Evolutionary conservation across 208 protist species (phyloP).

Genomic region (Novymonas esmeraldas): DNA sequence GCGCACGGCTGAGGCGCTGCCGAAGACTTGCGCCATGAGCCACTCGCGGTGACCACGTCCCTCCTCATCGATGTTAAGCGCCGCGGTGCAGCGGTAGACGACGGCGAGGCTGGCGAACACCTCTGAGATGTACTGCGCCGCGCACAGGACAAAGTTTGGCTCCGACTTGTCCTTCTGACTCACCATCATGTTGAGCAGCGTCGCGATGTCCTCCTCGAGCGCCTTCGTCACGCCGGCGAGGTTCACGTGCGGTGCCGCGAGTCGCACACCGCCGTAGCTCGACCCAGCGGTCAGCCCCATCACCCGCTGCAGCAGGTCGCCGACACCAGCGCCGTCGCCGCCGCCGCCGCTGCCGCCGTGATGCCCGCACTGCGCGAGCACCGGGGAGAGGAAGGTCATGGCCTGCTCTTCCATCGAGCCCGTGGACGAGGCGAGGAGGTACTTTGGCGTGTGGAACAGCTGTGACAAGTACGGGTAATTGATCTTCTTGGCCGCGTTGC

Average conservation of each 20-base stretch:
- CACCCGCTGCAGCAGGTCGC: slow-evolving; percentile 11
- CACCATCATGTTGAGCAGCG: slow-evolving; percentile 42
- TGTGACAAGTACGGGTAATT: slow-evolving; percentile 67
- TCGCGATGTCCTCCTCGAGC: slow-evolving; percentile 58
- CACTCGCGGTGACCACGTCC: slow-evolving; percentile 64
- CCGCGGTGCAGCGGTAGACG: slow-evolving; percentile 69
- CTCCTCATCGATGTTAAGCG: slow-evolving; percentile 57
- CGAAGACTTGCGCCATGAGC: slow-evolving; percentile 76
- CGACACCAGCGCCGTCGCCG: slow-evolving; percentile 2
- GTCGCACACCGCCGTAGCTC: slow-evolving; percentile 26
- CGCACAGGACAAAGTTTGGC: slow-evolving; percentile 39
- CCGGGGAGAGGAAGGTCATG: slow-evolving; percentile 48
- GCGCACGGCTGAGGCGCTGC: slow-evolving; percentile 46
- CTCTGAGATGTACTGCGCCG: slow-evolving; percentile 68
- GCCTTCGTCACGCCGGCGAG: slow-evolving; percentile 40
- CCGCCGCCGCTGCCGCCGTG: slow-evolving; percentile 1
- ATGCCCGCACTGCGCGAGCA: slow-evolving; percentile 30
- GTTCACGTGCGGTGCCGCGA: slow-evolving; percentile 70
- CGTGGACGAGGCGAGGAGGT: slow-evolving; percentile 41
- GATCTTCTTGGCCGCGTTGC: slow-evolving; percentile 46
- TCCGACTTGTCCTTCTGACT: slow-evolving; percentile 30
- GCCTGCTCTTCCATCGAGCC: slow-evolving; percentile 44
- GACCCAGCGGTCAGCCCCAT: slow-evolving; percentile 30
- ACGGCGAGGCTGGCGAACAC: slow-evolving; percentile 74
- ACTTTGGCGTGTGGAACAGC: slow-evolving; percentile 51